These are phyloP conservation scores for Olyra latifolia DNA, from an alignment of 176 grass and related monocot species.

Conservation along the genomic window DNA sequence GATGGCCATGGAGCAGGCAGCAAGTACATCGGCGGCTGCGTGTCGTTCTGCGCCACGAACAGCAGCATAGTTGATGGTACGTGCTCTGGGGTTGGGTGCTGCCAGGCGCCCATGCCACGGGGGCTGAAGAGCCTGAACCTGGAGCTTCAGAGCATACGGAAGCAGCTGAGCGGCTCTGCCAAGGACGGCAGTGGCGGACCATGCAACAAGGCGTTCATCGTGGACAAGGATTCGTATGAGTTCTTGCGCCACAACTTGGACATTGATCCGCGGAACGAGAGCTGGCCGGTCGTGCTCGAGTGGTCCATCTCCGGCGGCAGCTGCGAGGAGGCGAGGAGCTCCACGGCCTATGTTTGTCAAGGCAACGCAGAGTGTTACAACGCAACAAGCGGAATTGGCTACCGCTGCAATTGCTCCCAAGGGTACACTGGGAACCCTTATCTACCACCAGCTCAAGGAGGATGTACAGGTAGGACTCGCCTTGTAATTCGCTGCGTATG, in stretches of 20 bases:
- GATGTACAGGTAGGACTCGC: constrained; percentile 23
- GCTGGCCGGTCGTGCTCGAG: constrained; percentile 25
- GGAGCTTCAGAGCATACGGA: constrained; percentile 11
- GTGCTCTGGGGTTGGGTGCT: constrained; percentile 55
- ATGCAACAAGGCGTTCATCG: constrained; percentile 31
- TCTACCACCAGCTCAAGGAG: neutral
- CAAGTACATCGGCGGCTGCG: constrained; percentile 18
- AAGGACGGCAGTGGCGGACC: neutral
- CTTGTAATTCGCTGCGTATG: neutral
- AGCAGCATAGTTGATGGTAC: neutral
- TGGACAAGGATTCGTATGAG: neutral
- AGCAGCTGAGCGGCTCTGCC: neutral
- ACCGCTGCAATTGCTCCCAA: constrained; percentile 43
- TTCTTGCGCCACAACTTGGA: neutral
- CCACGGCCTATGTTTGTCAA: neutral
- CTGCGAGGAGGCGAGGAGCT: constrained; percentile 20
- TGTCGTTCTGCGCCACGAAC: constrained; percentile 34
- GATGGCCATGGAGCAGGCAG: too few species aligned
- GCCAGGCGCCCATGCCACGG: constrained; percentile 27
- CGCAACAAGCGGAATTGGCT: constrained; percentile 25
- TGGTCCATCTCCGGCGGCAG: constrained; percentile 31
- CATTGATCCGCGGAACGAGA: too few species aligned
- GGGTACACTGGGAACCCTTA: constrained; percentile 51
- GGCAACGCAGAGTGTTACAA: constrained; percentile 16
- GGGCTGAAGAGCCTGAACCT: neutral